Percentiles rank a stretch among this genome's conserved stretches.
phyloP scores from a whole-genome alignment of 176 grass and related monocot species.

The Saccharum spontaneum region DNA sequence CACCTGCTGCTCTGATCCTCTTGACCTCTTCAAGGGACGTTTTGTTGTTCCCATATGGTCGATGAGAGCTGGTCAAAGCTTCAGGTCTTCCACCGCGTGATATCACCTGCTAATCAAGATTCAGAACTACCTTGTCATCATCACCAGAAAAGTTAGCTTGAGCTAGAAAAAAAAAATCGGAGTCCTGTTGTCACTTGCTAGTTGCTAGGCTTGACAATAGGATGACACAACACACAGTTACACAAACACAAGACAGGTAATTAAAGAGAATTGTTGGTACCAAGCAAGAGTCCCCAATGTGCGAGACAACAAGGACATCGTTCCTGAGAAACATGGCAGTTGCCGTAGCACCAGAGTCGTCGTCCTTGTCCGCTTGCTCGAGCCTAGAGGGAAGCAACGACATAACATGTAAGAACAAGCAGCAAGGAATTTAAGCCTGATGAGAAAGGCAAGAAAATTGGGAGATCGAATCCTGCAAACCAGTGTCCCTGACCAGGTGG shows the following conservation, averaged over 20 bases:
- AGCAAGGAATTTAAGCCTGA: background rate
- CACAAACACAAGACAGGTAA: background rate
- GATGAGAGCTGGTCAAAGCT: slow-evolving; percentile 74
- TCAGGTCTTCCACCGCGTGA: slow-evolving; percentile 79
- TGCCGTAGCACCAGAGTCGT: slow-evolving; percentile 76
- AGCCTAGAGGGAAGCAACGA: slow-evolving; percentile 56
- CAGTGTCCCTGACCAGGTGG: slow-evolving; percentile 58
- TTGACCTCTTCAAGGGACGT: slow-evolving; percentile 90
- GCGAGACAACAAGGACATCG: slow-evolving; percentile 80
- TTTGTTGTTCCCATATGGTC: slow-evolving; percentile 90
- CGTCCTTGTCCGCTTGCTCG: slow-evolving; percentile 56
- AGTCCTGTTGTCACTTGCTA: background rate
- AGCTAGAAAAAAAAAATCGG: background rate
- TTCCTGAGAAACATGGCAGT: slow-evolving; percentile 82
- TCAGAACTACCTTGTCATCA: slow-evolving; percentile 3
- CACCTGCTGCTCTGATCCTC: slow-evolving; percentile 94
- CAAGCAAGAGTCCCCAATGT: slow-evolving; percentile 85
- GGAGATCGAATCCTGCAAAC: background rate
- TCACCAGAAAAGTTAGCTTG: background rate
- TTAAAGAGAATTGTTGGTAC: slow-evolving; percentile 49
- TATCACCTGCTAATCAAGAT: slow-evolving; percentile 64
- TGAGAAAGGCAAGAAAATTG: background rate
- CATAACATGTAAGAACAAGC: background rate
- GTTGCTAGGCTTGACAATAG: background rate
- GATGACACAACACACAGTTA: background rate